A percentile compares a stretch with the other conserved stretches of the same genome.
phyloP scores from a whole-genome alignment of 441 rosid genomes.

The Gossypium davidsonii region DNA sequence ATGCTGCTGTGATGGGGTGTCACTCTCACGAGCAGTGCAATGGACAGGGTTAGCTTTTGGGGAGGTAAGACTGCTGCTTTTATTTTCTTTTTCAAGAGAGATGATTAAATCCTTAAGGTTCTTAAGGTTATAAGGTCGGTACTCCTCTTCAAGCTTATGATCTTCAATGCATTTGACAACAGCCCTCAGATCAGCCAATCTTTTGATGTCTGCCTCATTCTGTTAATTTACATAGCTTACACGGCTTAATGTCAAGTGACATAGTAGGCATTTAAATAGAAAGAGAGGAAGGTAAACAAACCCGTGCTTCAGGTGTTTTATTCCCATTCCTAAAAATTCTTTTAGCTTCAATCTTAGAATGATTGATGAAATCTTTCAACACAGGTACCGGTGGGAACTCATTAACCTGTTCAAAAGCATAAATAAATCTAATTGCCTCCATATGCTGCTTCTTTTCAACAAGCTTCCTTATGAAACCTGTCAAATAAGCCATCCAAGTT shows the following conservation, averaged over 20 bases:
- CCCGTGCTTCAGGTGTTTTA: conserved; percentile 15
- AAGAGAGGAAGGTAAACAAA: neutral
- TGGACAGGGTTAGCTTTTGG: neutral
- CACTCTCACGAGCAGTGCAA: neutral
- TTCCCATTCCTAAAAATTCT: neutral
- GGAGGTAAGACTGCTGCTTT: neutral
- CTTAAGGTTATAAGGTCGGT: conserved; percentile 3
- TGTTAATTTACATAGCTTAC: neutral
- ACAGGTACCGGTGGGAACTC: conserved; percentile 28
- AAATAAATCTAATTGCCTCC: conserved; percentile 31
- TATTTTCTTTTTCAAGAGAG: neutral
- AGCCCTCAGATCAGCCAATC: conserved; percentile 20
- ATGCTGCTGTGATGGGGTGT: neutral
- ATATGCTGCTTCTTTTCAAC: conserved; percentile 16
- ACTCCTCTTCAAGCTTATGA: conserved; percentile 17
- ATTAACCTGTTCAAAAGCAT: conserved; percentile 23
- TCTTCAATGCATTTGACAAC: conserved; percentile 22
- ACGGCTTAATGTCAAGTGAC: neutral
- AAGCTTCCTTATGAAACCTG: conserved; percentile 35
- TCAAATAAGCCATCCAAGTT: neutral
- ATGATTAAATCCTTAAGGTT: conserved; percentile 1
- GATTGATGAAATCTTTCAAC: conserved; percentile 20
- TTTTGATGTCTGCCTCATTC: conserved; percentile 22
- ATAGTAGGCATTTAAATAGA: neutral
- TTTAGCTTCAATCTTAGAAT: conserved; percentile 8